These are phyloP conservation scores for Pseudohalonectria lignicola DNA, from an alignment of 2,329 filamentous ascomycete genomes.

Conservation along the genomic window DNA sequence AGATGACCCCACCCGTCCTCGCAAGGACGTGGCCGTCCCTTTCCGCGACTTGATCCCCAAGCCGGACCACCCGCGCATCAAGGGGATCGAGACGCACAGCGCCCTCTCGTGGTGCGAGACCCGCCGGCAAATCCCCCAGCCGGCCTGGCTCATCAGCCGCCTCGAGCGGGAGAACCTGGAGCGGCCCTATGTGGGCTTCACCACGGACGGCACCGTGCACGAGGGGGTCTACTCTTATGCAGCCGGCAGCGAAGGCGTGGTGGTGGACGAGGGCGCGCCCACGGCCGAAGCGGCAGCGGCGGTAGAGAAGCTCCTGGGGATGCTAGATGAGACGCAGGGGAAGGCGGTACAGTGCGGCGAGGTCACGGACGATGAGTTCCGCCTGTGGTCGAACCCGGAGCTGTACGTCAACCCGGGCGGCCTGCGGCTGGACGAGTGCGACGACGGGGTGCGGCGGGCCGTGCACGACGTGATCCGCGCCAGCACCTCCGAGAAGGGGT, in stretches of 20 bases:
- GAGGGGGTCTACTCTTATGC: background rate
- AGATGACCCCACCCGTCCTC: background rate
- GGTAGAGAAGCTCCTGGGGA: constrained; percentile 30
- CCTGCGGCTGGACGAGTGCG: constrained; percentile 54
- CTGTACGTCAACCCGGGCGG: constrained; percentile 60
- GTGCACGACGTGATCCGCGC: constrained; percentile 44
- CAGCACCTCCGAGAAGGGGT: constrained; percentile 59
- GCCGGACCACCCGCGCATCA: background rate
- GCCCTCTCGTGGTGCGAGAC: background rate
- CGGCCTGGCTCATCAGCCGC: background rate
- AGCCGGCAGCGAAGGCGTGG: constrained; percentile 24
- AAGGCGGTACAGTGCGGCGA: constrained; percentile 40
- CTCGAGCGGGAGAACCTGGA: background rate
- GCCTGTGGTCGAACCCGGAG: constrained; percentile 62
- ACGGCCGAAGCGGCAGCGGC: constrained; percentile 45
- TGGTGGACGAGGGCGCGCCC: constrained; percentile 54
- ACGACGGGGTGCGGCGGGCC: constrained; percentile 27
- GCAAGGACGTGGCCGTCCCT: background rate
- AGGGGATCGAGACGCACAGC: background rate
- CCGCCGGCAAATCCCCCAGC: background rate
- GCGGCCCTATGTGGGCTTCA: constrained; percentile 56
- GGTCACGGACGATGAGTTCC: constrained; percentile 61
- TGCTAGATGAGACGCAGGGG: constrained; percentile 34
- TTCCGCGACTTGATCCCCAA: background rate
- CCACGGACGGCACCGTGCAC: constrained; percentile 44